A percentile compares a stretch with the other conserved stretches of the same genome.
These are phyloP conservation scores for Suillus subluteus DNA, from an alignment of 768 basidiomycete species.

Conservation along the genomic window DNA sequence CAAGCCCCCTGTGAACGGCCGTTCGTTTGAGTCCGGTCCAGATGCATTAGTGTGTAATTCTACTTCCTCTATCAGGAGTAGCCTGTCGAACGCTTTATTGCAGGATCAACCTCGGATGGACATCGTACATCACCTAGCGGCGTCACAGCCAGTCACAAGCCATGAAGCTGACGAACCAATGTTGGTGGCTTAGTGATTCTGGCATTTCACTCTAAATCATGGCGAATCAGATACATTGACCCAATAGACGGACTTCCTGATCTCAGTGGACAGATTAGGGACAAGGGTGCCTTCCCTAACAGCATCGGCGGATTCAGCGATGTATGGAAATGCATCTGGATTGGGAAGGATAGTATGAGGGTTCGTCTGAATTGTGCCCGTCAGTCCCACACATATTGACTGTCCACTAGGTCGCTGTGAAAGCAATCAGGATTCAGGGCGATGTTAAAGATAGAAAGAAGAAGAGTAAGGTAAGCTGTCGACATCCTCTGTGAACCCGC, in stretches of 20 bases:
- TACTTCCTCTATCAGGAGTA: neutral
- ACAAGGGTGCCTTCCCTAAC: conserved; percentile 33
- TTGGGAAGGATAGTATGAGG: neutral
- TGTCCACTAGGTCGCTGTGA: conserved; percentile 11
- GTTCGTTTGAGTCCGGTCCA: neutral
- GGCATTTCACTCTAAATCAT: neutral
- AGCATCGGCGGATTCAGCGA: conserved; percentile 50
- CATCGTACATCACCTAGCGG: neutral
- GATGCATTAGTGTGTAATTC: neutral
- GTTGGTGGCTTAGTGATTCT: neutral
- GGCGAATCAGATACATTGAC: neutral
- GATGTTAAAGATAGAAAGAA: conserved; percentile 6
- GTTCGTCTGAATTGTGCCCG: neutral
- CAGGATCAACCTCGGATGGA: conserved; percentile 2
- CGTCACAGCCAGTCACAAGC: neutral
- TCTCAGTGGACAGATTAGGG: conserved; percentile 15
- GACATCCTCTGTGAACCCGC: neutral
- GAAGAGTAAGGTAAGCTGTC: neutral
- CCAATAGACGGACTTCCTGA: conserved; percentile 2
- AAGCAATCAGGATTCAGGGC: conserved; percentile 3
- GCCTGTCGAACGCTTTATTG: neutral
- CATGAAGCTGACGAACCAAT: neutral
- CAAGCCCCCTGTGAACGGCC: neutral
- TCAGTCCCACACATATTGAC: neutral
- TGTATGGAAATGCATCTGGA: conserved; percentile 44